Percentiles rank a stretch among this genome's conserved stretches.
Evolutionary conservation across 345 rosid species (phyloP).

Genomic region (Hibiscus syriacus): DNA sequence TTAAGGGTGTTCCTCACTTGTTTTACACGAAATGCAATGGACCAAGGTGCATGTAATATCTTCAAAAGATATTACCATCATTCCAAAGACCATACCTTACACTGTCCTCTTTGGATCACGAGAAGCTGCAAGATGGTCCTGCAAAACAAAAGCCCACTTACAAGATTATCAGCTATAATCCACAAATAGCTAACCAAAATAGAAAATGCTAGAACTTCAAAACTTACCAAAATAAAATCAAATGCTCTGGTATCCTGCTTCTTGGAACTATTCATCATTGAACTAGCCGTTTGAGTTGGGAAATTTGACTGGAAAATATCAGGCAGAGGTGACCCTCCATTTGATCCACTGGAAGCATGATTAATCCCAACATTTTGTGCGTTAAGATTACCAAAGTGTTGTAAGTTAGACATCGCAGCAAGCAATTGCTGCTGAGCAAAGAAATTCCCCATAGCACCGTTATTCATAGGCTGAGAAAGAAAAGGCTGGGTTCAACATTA

Average conservation of each 20-base stretch:
- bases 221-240: slow-evolving; percentile 91
- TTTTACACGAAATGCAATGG: neutral
- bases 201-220: slow-evolving; percentile 7
- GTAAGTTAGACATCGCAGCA: slow-evolving; percentile 66
- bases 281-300: slow-evolving; percentile 49
- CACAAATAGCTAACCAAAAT: neutral
- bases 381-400: slow-evolving; percentile 57
- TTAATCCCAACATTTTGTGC: slow-evolving; percentile 35
- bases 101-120: slow-evolving; percentile 68
- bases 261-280: slow-evolving; percentile 48
- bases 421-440: slow-evolving; percentile 80
- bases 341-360: slow-evolving; percentile 25
- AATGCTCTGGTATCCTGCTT: slow-evolving; percentile 82
- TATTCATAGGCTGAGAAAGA: slow-evolving; percentile 53
- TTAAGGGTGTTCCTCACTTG: neutral
- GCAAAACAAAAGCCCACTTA: slow-evolving; percentile 19
- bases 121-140: slow-evolving; percentile 82
- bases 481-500: slow-evolving; percentile 60
- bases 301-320: slow-evolving; percentile 83
- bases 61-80: slow-evolving; percentile 10
- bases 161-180: neutral
- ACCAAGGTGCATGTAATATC: slow-evolving; percentile 9
- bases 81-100: slow-evolving; percentile 14
- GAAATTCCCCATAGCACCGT: slow-evolving; percentile 60
- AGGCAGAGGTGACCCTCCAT: slow-evolving; percentile 23